A percentile compares a stretch with the other conserved stretches of the same genome.
These are phyloP conservation scores for Delonix regia DNA, from an alignment of 306 rosid genomes.

Conservation along the genomic window DNA sequence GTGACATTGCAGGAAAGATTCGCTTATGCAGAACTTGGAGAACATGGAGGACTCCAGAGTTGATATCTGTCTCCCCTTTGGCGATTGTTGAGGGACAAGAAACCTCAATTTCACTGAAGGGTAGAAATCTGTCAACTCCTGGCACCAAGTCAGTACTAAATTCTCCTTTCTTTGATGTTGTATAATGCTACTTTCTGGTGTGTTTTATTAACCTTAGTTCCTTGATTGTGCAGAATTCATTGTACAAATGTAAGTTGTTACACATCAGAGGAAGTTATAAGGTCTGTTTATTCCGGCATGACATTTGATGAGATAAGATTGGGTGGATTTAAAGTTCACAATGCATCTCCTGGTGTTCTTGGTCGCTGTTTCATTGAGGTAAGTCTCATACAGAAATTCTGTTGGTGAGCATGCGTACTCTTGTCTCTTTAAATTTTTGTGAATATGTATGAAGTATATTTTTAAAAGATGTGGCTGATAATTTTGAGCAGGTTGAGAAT, in stretches of 20 bases:
- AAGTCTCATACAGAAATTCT: constrained; percentile 13
- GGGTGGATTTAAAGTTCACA: constrained; percentile 57
- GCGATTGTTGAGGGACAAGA: constrained; percentile 84
- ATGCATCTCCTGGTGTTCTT: constrained; percentile 58
- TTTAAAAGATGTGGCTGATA: constrained; percentile 2
- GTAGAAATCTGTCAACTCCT: constrained; percentile 72
- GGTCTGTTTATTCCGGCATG: constrained; percentile 50
- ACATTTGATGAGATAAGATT: constrained; percentile 64
- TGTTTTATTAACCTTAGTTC: constrained; percentile 27
- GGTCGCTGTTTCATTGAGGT: constrained; percentile 98
- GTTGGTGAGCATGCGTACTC: not conserved
- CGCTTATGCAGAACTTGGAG: constrained; percentile 71
- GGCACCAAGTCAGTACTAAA: constrained; percentile 70
- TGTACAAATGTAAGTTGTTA: constrained; percentile 72
- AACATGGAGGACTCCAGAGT: constrained; percentile 79
- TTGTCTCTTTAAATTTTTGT: not conserved
- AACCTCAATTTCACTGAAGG: constrained; percentile 69
- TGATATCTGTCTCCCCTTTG: constrained; percentile 80
- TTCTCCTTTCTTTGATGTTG: constrained; percentile 25
- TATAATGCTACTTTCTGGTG: constrained; percentile 17
- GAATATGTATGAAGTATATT: not conserved
- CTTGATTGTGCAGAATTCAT: constrained; percentile 67
- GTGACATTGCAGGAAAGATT: constrained; percentile 65
- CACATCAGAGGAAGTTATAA: constrained; percentile 60
- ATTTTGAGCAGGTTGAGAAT: constrained; percentile 77